These are phyloP conservation scores for Colletotrichum zoysiae DNA, from an alignment of 2,329 filamentous ascomycete species.

Conservation along the genomic window DNA sequence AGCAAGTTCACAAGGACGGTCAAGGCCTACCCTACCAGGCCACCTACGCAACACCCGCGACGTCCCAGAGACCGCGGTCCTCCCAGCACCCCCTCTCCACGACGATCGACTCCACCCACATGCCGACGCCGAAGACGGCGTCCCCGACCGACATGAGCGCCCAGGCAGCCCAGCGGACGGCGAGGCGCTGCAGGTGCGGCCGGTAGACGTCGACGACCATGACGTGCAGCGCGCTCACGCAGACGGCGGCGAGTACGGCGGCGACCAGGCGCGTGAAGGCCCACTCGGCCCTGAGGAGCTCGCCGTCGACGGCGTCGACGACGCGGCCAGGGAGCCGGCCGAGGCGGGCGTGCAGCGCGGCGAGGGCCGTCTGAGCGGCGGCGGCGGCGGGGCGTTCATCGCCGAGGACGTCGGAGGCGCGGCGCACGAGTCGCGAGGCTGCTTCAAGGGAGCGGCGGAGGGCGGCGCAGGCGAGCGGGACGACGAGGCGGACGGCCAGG, in stretches of 20 bases:
- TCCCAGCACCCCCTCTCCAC: slow-evolving; percentile 12
- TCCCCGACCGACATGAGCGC: slow-evolving; percentile 3
- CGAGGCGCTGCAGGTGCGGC: slow-evolving; percentile 4
- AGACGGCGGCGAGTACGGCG: slow-evolving; percentile 39
- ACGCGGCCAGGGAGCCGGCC: neutral
- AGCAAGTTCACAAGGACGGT: neutral
- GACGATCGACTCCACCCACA: slow-evolving; percentile 6
- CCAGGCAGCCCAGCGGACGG: neutral
- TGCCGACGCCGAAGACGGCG: neutral
- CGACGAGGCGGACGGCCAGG: neutral
- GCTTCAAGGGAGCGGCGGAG: neutral
- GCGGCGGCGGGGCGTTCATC: neutral
- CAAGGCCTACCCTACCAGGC: neutral
- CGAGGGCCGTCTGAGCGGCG: neutral
- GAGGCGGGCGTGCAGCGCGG: neutral
- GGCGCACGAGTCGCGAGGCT: neutral
- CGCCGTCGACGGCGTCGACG: slow-evolving; percentile 8
- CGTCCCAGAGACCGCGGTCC: neutral
- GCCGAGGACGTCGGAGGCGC: neutral
- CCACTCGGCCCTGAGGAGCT: slow-evolving; percentile 9
- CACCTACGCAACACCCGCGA: neutral
- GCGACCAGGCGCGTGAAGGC: slow-evolving; percentile 8
- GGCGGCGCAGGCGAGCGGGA: neutral
- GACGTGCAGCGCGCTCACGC: slow-evolving; percentile 43
- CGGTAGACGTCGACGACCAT: slow-evolving; percentile 23